phyloP scores from a whole-genome alignment of 2,329 filamentous ascomycete species.

The Diplodia mutila region DNA sequence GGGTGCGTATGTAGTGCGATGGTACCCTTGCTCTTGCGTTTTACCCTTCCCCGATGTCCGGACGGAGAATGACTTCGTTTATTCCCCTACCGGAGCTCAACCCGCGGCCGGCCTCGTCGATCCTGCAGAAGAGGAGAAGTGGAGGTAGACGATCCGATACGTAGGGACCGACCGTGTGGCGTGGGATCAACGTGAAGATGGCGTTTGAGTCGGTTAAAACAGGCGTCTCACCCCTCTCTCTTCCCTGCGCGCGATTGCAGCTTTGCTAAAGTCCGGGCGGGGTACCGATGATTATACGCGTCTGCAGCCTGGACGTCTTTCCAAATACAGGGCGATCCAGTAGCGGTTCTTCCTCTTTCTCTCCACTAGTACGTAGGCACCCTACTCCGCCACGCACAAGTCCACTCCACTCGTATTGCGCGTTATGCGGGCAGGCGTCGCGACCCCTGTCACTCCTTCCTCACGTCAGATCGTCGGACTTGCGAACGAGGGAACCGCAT shows the following conservation, averaged over 20 bases:
- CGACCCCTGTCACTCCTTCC: not conserved
- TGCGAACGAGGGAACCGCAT: not conserved
- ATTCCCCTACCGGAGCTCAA: not conserved
- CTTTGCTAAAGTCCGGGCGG: not conserved
- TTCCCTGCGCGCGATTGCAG: too few species aligned
- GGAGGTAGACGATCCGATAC: not conserved
- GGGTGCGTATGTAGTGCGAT: not conserved
- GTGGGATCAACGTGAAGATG: not conserved
- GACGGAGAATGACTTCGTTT: not conserved
- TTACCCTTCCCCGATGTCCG: not conserved
- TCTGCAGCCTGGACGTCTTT: not conserved
- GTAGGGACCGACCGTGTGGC: not conserved
- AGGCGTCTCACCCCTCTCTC: not conserved
- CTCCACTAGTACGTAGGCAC: not conserved
- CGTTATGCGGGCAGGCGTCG: not conserved
- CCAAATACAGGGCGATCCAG: not conserved
- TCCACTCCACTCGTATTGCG: conserved; percentile 2
- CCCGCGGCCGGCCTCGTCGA: not conserved
- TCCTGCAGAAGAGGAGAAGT: not conserved
- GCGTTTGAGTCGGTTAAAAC: not conserved
- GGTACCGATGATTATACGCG: conserved; percentile 3
- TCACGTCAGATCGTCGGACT: conserved; percentile 7
- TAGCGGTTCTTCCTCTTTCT: not conserved
- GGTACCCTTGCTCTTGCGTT: not conserved
- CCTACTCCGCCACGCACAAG: not conserved